Evolutionary conservation across 2,329 filamentous ascomycete genomes (phyloP).

Genomic region (Coniochaeta sp.): DNA sequence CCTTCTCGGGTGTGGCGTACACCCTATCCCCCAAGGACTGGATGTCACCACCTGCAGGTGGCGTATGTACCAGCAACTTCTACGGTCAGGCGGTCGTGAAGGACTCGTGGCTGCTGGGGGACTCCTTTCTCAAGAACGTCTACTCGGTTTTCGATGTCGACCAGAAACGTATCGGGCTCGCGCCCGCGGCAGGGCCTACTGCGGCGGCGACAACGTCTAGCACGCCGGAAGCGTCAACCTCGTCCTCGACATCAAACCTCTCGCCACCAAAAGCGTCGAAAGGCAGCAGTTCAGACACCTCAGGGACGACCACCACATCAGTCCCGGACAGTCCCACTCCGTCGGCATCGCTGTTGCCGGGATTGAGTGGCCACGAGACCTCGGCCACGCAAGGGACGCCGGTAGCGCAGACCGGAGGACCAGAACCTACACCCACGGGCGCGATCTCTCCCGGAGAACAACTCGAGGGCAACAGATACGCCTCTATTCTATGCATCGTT

Average conservation of each 20-base stretch:
- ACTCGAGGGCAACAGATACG: conserved; percentile 12
- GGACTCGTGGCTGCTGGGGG: conserved; percentile 72
- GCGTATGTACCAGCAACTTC: conserved; percentile 62
- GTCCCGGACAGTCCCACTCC: conserved; percentile 8
- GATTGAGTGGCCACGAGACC: conserved; percentile 30
- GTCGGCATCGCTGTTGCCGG: conserved; percentile 15
- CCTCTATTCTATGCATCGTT: conserved; percentile 15
- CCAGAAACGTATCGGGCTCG: conserved; percentile 49
- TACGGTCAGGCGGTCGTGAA: conserved; percentile 63
- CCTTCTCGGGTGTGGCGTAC: conserved; percentile 63
- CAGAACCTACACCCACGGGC: conserved; percentile 14
- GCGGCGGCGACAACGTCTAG: conserved; percentile 13
- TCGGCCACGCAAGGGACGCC: conserved; percentile 17
- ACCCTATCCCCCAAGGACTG: conserved; percentile 66
- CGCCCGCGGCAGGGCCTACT: conserved; percentile 20
- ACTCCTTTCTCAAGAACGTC: conserved; percentile 84
- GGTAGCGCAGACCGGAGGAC: conserved; percentile 11
- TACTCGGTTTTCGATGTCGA: conserved; percentile 81
- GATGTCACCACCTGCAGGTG: conserved; percentile 40
- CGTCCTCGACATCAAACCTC: background rate
- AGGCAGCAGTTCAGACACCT: background rate
- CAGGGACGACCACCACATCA: conserved; percentile 3
- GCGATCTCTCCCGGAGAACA: conserved; percentile 16
- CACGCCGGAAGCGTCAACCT: background rate
- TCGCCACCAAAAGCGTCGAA: background rate